Percentiles rank a stretch among this genome's conserved stretches.
Conservation (phyloP, 169 alveolate genomes). For the Cystoisospora suis region DNA sequence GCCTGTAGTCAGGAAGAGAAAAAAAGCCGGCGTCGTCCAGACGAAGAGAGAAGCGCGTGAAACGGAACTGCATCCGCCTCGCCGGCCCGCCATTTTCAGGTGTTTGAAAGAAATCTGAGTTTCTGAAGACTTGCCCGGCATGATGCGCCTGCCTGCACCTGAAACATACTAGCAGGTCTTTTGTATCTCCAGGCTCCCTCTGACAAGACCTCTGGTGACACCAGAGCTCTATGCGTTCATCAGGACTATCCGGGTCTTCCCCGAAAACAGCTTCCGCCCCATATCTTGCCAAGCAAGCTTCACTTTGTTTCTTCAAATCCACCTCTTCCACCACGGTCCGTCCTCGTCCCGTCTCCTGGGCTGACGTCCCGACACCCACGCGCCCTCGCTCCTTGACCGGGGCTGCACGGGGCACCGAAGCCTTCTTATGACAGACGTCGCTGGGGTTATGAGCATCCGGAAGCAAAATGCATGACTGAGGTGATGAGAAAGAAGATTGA, state of each 20-base stretch:
- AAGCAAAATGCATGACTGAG: not conserved
- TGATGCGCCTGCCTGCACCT: conserved; percentile 41
- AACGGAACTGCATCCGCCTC: not conserved
- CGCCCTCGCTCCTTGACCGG: not conserved
- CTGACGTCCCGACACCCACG: not conserved
- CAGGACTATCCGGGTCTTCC: conserved; percentile 7
- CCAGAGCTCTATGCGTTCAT: conserved; percentile 22
- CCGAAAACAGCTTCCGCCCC: not conserved
- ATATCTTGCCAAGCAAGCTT: not conserved
- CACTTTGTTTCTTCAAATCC: not conserved
- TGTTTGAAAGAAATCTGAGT: not conserved
- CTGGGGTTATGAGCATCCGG: conserved; percentile 30
- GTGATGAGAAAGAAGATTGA: not conserved
- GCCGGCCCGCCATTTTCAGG: not conserved
- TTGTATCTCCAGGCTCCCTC: conserved; percentile 29
- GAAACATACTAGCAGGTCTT: conserved; percentile 42
- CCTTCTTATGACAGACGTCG: not conserved
- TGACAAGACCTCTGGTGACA: conserved; percentile 38
- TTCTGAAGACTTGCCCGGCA: conserved; percentile 35
- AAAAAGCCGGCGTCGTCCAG: not conserved
- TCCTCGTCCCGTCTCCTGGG: too few species aligned
- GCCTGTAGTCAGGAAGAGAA: not conserved
- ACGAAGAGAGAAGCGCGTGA: not conserved
- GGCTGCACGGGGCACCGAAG: not conserved
- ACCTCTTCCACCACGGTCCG: not conserved